Evolutionary conservation across 768 basidiomycete species (phyloP), one percentile per base, ranked within the genome.

Genomic region (Trametes elegans): DNA sequence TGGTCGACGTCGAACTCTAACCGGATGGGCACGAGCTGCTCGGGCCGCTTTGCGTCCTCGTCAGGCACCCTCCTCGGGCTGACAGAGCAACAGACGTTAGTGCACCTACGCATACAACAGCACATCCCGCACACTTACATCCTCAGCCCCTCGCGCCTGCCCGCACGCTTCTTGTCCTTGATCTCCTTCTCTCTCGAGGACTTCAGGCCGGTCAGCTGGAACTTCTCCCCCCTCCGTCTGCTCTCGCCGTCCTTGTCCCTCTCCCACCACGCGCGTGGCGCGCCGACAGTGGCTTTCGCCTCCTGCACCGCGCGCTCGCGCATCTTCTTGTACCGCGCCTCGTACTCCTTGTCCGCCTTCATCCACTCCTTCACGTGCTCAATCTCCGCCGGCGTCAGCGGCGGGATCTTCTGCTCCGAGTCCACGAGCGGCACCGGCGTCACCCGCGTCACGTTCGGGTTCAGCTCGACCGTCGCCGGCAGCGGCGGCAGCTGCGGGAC

Each of bases 1-100:
- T 91, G 89, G 53, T 98, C 97, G 43, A 95, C 87, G 63, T 99
- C 97, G 64, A 98, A 86, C 69, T 99, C 97, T 47, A 99, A 76
- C n/a, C 97, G 84, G 35, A 99, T 88, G 3, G 97, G 97, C 4
- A 98, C 87, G 24, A 99, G 86, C 62, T 84, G 79, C 66, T 99
- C 97, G 11, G 81, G 78, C 24, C 79, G 75, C 60, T 83, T 78
- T 5, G 80, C 80, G 29, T 85, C 78, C 48, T 82, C 78, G 6
- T 74, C 64, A 7, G 76, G 71, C 21, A 90, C 64, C 61, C 78
- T 82, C 51, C 84, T 74, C 11, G 90, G 90, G 57, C 87, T 88
- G 49, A 21, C 49, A 52, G 41, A 23, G 29, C 44, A 56, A 23
- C 14, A 36, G 47, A 27, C 31, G 32, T 36, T 28, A 39, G 45